Base-by-base conservation (phyloP, 2,329 filamentous ascomycete species). In the Fusarium sp. region DNA sequence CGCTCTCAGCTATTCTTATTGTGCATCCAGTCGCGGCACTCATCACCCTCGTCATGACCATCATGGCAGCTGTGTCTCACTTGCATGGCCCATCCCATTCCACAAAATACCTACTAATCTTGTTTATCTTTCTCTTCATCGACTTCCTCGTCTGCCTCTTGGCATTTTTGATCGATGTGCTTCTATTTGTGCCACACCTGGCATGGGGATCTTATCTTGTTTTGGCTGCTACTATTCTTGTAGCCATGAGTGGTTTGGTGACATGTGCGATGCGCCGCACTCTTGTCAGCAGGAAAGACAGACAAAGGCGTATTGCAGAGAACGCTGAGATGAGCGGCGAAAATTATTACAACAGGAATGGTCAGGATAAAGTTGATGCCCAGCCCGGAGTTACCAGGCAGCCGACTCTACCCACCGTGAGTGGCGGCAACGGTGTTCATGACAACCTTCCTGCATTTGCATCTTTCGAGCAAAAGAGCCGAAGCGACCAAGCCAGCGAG, bases 271-370 rank as follows among this genome's bases (percentile, higher is more conserved):
- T 98, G 94, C 91, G 96, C 68, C 89, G 95, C 62, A 96, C 94
- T 4, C 83, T 98, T 58, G 92, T 97, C 64, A 92, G 92, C 78
- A 88, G 95, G 73, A 97, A 97, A 82, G 92, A 94, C n/a, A 88
- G 94, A 65, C 94, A 96, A 84, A 93, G 90, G 82, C 88, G 93
- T 45, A 96, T 98, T 76, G 93, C 90, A 4, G 92, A 96, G 78
- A 97, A 98, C 76, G 93, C 94, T 9, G 94, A 98, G 77, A 98
- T 98, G 94, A 98, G 92, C 77, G 95, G 95, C 27, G 90, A 96
- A 74, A 96, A 94, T 75, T 97, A 91, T 77, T 97, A 96, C 79
- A 91, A 90, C 73, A 86, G 90, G 61, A 88, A 91, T 78, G 85
- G 82, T 37, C 84, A 87, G 64, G 80, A 82, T 49, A 85, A 88